Evolutionary conservation across 1,284 basidiomycete genomes (phyloP), one percentile per base, ranked within the genome.

Genomic region (Fomitiporia mediterranea): DNA sequence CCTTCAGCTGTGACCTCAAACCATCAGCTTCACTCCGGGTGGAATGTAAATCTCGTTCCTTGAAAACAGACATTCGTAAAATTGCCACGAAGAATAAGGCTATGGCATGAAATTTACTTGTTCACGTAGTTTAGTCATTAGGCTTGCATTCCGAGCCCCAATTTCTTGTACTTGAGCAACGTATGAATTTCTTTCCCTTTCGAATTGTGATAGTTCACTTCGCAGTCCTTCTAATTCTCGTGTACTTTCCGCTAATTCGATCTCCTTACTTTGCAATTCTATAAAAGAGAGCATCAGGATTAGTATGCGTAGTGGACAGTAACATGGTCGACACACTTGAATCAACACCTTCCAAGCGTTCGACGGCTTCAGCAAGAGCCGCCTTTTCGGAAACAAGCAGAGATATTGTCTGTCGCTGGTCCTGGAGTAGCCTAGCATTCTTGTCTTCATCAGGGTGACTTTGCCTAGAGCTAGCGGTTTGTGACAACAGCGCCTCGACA

Each of bases 11-110:
- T 30, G 76, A 70, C 50, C 76, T 79, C 30, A 80, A 67, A 46
- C 84, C 82, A 39, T 74, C 71, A n/a, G 79, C 66, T 2, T 78
- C 74, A 1, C 75, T 78, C 58, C 76, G 80, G 17, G 77, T 71
- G 27, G 82, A 70, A 62, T 88, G 84, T 11, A 89, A 70, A 64
- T 90, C 82, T 21, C 85, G 81, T 67, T 91, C 89, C 89, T 86
- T 21, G 9, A 53, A 23, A 8, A 5, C 7, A 21, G 17, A 3
- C 15, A 51, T 43, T 2, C 4, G 25, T 27, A 28, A 21, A 9
- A 44, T 32, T 19, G 19, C 25, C 39, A n/a, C 17, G 28, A 32
- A 44, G 42, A 32, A 44, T 2, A 4, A 19, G 15, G 8, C 9
- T 15, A 44, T 25, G 21, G 19, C 23, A 15, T 32, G 30, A 28